A percentile compares a stretch with the other conserved stretches of the same genome.
Evolutionary conservation across 352 stramenopile genomes (phyloP).

Genomic region (Globisporangium cylindrosporum): DNA sequence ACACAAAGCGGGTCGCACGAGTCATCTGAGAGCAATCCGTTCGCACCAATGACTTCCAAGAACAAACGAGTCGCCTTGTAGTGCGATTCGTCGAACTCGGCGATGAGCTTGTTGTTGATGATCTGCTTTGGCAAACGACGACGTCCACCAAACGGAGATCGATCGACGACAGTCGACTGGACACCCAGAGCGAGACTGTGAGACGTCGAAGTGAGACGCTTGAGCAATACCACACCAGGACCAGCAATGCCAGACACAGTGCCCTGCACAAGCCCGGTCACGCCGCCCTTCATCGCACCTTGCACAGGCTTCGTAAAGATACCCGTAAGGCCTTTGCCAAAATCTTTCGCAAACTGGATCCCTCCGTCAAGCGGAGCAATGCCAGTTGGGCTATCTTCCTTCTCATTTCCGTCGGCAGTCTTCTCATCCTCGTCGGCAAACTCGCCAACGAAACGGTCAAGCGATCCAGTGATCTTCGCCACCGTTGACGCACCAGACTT

Average conservation of each 20-base stretch:
- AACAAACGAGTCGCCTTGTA: constrained; percentile 59
- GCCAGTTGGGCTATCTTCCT: constrained; percentile 26
- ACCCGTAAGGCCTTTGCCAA: constrained; percentile 79
- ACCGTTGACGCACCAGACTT: constrained; percentile 71
- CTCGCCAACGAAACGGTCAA: constrained; percentile 83
- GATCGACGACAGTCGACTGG: constrained; percentile 78
- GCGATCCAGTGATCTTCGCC: constrained; percentile 82
- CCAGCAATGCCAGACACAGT: constrained; percentile 78
- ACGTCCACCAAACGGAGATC: constrained; percentile 70
- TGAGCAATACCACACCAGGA: constrained; percentile 79
- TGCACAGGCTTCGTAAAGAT: constrained; percentile 88
- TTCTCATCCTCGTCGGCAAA: constrained; percentile 58
- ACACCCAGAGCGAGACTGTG: constrained; percentile 77
- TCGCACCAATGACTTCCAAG: constrained; percentile 70
- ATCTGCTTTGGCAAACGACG: constrained; percentile 70
- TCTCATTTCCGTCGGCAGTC: constrained; percentile 21
- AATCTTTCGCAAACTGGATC: constrained; percentile 83
- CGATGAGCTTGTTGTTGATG: constrained; percentile 58
- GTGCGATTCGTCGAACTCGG: constrained; percentile 59
- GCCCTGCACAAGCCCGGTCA: constrained; percentile 73
- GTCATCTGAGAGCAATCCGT: constrained; percentile 65
- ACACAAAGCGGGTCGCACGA: constrained; percentile 80
- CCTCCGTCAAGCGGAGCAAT: constrained; percentile 39
- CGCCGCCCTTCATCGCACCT: constrained; percentile 71
- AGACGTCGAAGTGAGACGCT: constrained; percentile 80